phyloP scores from a whole-genome alignment of 1,284 basidiomycete genomes.

The Sporisorium graminicola region DNA sequence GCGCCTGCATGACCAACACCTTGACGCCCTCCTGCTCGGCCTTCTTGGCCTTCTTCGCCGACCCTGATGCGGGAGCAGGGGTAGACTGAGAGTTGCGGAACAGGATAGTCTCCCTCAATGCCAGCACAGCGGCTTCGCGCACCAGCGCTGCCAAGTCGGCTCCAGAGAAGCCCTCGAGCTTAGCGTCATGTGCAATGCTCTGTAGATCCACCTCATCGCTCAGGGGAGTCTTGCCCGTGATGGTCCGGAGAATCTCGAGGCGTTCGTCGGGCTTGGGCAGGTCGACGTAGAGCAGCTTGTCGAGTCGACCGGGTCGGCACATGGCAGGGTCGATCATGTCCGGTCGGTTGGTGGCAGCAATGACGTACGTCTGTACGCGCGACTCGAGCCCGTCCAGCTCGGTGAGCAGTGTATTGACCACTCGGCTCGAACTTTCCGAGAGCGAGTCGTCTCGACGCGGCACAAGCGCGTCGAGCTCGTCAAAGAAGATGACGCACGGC shows the following conservation, averaged over 20 bases:
- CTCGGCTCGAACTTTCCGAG: conserved; percentile 96
- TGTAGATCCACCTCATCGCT: conserved; percentile 71
- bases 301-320: conserved; percentile 94
- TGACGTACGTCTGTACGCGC: conserved; percentile 89
- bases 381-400: conserved; percentile 94
- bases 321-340: conserved; percentile 99
- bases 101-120: conserved; percentile 75
- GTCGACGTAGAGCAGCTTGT: conserved; percentile 97
- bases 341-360: conserved; percentile 96
- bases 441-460: conserved; percentile 87
- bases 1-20: conserved; percentile 72
- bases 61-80: neutral
- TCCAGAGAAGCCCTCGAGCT: conserved; percentile 65
- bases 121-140: conserved; percentile 83
- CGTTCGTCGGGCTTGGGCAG: conserved; percentile 83
- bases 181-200: conserved; percentile 49
- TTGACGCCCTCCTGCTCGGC: conserved; percentile 20
- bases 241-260: conserved; percentile 77
- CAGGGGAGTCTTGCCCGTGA: conserved; percentile 82
- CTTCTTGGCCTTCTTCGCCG: conserved; percentile 17
- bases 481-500: conserved; percentile 93
- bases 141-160: conserved; percentile 67
- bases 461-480: conserved; percentile 95
- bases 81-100: conserved; percentile 41
- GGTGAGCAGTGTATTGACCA: conserved; percentile 96